Base-by-base conservation (phyloP, 2,329 filamentous ascomycete genomes). In the Pezicula neosporulosa region DNA sequence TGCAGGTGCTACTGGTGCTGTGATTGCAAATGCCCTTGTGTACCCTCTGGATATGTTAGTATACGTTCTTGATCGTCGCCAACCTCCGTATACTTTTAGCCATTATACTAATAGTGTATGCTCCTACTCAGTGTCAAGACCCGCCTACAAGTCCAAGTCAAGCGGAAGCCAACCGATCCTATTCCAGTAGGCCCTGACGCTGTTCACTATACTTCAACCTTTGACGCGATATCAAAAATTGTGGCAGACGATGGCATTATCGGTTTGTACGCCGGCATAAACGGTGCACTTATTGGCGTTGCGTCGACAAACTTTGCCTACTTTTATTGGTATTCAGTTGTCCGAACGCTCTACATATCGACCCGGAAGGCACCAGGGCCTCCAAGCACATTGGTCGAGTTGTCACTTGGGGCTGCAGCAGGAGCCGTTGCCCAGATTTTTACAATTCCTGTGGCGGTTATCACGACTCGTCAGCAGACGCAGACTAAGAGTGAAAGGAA, bases 301-400 rank as follows among this genome's bases (percentile, higher is more conserved):
- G 93, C 91, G 1, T 97, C 92, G 24, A 97, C 93, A 48, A 99
- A 99, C 71, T 99, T 99, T 68, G 94, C 94, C 63, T 99, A 99
- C 74, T 99, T 99, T 70, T 99, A 99, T 75, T 97, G 93, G 92
- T 97, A 97, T 70, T 93, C 90, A 5, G 74, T 94, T 27, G 90
- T 97, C 30, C 85, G 94, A 56, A 83, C 83, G 15, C 71, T 96
- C 18, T 97, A 97, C 69, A 72, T 89, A 59, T 77, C 77, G 33
- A 78, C 77, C 21, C 73, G 72, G 60, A 81, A 80, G 59, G 74
- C 81, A 38, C 69, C 78, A 55, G 81, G 80, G 59, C 66, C 86
- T 24, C 90, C 91, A 2, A 86, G 89, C 18, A 97, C 92, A 0
- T 81, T 87, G 4, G 78, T 87, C 42, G 94, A 99, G 71, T 78